Percentiles rank a stretch among this genome's conserved stretches.
Conservation (phyloP, 345 rosid genomes). For the Linum tenue region DNA sequence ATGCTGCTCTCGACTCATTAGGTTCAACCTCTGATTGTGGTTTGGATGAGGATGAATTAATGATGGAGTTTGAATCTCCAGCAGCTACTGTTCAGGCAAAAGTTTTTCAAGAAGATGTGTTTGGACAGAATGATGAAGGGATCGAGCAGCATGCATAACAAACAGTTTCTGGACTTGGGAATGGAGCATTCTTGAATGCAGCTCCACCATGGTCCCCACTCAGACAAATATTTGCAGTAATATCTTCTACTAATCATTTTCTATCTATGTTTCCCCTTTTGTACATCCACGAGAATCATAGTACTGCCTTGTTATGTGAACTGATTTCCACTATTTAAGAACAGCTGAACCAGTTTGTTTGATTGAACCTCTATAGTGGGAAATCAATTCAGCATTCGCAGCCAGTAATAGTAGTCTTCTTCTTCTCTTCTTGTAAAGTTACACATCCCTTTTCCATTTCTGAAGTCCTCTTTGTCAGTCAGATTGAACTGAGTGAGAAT, state of each 20-base stretch:
- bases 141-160: too few species aligned
- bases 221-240: not conserved
- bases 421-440: too few species aligned
- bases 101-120: not conserved
- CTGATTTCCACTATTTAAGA: too few species aligned
- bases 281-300: not conserved
- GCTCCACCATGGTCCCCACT: not conserved
- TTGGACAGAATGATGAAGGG: not conserved
- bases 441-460: too few species aligned
- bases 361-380: too few species aligned
- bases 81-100: not conserved
- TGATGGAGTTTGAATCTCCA: not conserved
- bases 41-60: constrained; percentile 6
- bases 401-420: too few species aligned
- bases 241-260: not conserved
- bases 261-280: not conserved
- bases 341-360: too few species aligned
- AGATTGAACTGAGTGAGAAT: too few species aligned
- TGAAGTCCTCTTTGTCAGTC: too few species aligned
- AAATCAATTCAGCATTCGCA: too few species aligned
- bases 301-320: not conserved
- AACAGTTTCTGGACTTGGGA: not conserved
- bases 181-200: not conserved
- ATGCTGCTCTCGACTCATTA: constrained; percentile 10
- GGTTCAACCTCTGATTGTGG: constrained; percentile 11